Conservation (phyloP, 306 rosid species). For the Vigna reflexopilosa region DNA sequence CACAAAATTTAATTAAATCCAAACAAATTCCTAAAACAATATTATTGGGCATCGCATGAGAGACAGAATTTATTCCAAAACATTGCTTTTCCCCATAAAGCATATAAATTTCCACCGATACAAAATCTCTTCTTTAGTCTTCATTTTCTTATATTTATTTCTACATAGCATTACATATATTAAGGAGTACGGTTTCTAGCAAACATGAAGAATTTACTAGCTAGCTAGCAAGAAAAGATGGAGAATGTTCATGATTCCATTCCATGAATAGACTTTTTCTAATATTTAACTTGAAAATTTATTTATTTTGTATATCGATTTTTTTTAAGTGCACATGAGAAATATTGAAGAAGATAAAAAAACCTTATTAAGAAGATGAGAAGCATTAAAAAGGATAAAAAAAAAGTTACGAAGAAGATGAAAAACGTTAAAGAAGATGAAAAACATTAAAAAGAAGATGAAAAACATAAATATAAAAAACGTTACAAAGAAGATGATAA, state of each 20-base stretch:
- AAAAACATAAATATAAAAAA: too few relatives aligned
- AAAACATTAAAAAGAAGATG: too few relatives aligned
- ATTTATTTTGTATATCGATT: neutral
- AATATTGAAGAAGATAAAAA: too few relatives aligned
- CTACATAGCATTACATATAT: too few relatives aligned
- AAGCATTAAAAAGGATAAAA: too few relatives aligned
- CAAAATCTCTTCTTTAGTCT: neutral
- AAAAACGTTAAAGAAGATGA: too few relatives aligned
- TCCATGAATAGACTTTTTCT: constrained; percentile 37
- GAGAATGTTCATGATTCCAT: constrained; percentile 32
- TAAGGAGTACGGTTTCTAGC: too few relatives aligned
- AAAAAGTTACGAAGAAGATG: too few relatives aligned
- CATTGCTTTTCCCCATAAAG: constrained; percentile 26
- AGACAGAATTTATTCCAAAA: constrained; percentile 51
- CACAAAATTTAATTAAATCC: neutral
- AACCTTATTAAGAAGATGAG: too few relatives aligned
- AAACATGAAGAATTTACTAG: too few relatives aligned
- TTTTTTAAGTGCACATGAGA: too few relatives aligned
- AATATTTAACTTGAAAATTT: neutral
- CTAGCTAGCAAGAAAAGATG: neutral
- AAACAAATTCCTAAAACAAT: constrained; percentile 39
- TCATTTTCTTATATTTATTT: neutral
- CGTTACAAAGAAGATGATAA: fast-evolving
- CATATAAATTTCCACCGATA: constrained; percentile 8
- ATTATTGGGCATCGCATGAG: constrained; percentile 50